These are phyloP conservation scores for Zymoseptoria passerinii DNA, from an alignment of 2,329 filamentous ascomycete genomes.

Conservation along the genomic window DNA sequence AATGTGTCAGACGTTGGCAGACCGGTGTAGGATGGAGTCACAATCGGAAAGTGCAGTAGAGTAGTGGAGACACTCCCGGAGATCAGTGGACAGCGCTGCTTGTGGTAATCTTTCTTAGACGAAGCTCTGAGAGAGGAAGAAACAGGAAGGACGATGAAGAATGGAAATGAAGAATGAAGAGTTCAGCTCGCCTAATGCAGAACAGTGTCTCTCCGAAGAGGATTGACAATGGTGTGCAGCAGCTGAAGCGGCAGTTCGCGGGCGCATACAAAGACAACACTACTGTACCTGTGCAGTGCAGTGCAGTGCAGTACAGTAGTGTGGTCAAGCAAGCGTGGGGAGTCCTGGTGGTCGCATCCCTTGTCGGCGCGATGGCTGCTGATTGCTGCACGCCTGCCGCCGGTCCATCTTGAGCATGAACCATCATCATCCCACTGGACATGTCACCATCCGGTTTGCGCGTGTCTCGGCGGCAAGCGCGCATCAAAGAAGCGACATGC, in stretches of 20 bases:
- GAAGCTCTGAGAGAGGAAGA: neutral
- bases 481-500: neutral
- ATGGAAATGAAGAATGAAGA: neutral
- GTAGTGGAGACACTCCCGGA: neutral
- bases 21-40: neutral
- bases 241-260: neutral
- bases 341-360: neutral
- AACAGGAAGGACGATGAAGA: neutral
- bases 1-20: neutral
- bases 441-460: neutral
- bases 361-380: neutral
- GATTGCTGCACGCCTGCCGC: neutral
- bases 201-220: neutral
- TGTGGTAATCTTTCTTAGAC: neutral
- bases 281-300: neutral
- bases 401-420: neutral
- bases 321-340: neutral
- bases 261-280: neutral
- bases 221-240: neutral
- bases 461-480: neutral
- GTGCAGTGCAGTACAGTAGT: neutral
- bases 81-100: neutral
- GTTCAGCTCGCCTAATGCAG: neutral
- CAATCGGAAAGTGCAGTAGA: neutral
- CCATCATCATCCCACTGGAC: neutral